phyloP scores from a whole-genome alignment of 2,329 filamentous ascomycete species.

The Parastagonospora avenae region DNA sequence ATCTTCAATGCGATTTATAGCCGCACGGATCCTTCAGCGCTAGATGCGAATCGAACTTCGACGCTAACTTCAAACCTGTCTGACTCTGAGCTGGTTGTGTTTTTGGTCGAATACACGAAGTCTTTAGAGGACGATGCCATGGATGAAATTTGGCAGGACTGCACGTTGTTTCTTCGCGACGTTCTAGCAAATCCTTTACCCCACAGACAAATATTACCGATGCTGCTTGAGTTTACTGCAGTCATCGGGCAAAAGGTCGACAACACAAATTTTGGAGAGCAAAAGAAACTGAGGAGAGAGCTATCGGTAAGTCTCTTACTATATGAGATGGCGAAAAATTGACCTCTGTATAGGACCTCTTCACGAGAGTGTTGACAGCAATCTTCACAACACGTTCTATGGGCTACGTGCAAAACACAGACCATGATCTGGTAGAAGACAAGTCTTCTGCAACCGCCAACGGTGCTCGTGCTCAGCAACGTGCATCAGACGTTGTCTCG shows the following conservation, averaged over 20 bases:
- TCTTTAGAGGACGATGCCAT: constrained; percentile 96
- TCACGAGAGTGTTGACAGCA: constrained; percentile 85
- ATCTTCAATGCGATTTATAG: constrained; percentile 97
- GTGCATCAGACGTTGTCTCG: constrained; percentile 68
- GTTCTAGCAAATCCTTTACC: constrained; percentile 92
- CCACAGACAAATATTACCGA: constrained; percentile 86
- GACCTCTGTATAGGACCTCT: constrained; percentile 70
- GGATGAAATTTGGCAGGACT: constrained; percentile 98
- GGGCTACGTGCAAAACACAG: constrained; percentile 67
- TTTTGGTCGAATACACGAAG: constrained; percentile 86
- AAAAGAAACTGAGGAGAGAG: constrained; percentile 88
- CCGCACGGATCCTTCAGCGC: constrained; percentile 79
- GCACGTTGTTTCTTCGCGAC: constrained; percentile 86
- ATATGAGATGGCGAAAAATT: not conserved
- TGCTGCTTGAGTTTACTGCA: constrained; percentile 84
- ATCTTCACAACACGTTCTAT: constrained; percentile 89
- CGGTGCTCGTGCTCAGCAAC: constrained; percentile 50
- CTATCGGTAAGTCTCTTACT: constrained; percentile 68
- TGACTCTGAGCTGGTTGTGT: constrained; percentile 83
- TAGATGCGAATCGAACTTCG: constrained; percentile 82
- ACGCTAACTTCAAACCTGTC: constrained; percentile 84
- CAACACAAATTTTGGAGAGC: constrained; percentile 96
- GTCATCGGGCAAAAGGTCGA: constrained; percentile 94
- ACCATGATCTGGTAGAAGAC: constrained; percentile 38
- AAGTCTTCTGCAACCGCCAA: constrained; percentile 30